Evolutionary conservation across 345 rosid species (phyloP), one percentile per base, ranked within the genome.

Genomic region (Salix viminalis): DNA sequence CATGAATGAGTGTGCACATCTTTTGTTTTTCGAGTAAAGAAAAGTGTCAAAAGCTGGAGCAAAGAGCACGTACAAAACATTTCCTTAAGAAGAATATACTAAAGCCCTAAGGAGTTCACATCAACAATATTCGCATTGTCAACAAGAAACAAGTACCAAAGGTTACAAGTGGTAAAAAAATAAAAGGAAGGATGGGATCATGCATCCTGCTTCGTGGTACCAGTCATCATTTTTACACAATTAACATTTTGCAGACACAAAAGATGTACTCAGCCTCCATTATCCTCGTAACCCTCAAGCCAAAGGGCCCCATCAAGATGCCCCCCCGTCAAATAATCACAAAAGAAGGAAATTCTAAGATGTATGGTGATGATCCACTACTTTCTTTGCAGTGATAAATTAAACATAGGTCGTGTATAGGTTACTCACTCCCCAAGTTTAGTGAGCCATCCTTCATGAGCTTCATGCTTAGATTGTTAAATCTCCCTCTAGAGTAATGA

Each of bases 401-500:
- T 37, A 73, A 76, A 70, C 72, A 56, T 18, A 28, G 12, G 64
- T 72, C 76, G 23, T 48, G 73, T 81, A 74, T 77, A 24, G 64
- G 42, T 37, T 86, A 86, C 83, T 89, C 96, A 50, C 73, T 86
- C 76, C 97, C 98, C 88, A 91, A 78, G 85, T 92, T 92, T 73
- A 96, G 84, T 34, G 99, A 96, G 70, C 99, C 98, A 69, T 96
- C 98, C 86, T 92, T 96, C 97, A 92, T 90, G 83, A 96, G 85
- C 85, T 96, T 96, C 50, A 94, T 86, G 89, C 99, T 96, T 71
- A 96, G 90, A 85, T 93, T 96, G 88, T 96, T 96, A 83, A 96
- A 96, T 87, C 98, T 89, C 73, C 99, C 99, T 84, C 99, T 91
- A 0, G 99, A 96, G 86, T 96, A 96, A 84, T 96, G 98, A n/a